Evolutionary conservation across 2,329 filamentous ascomycete genomes (phyloP), one percentile per base, ranked within the genome.

Genomic region (Aspergillus cejpii): DNA sequence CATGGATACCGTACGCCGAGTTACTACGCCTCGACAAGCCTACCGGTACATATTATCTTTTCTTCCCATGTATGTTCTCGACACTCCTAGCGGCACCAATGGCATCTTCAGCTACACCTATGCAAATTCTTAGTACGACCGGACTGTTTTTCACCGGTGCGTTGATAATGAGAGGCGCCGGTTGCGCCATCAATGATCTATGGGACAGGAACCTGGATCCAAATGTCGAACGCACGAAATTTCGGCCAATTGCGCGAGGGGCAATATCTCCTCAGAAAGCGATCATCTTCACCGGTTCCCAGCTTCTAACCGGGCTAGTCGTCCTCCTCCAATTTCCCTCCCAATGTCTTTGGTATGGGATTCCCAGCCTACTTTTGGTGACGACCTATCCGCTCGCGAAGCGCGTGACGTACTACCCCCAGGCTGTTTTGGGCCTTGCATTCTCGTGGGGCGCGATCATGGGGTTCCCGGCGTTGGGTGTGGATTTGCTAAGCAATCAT

Each of bases 141-240:
- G 68, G 58, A 17, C 62, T 67, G 20, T 71, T 68, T 50, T 71
- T 67, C 52, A 64, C 60, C 11, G 65, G 68, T 31, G 71, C 70
- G 12, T 56, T 77, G 50, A 66, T 78, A 41, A 69, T 77, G 63
- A 69, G 75, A 41, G 70, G 74, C 20, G 70, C 70, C 15, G 67
- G 72, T 3, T 80, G 77, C 55, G 69, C 74, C 0, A 78, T 77
- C 63, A 80, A 80, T 55, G 77, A 80, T 53, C 68, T 72, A 26
- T 70, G 75, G 59, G 77, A 80, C 52, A 69, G 72, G 38, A 73
- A 76, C 36, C 63, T 77, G 41, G 77, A 80, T 52, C 71, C 74
- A 3, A 64, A 72, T 48, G 75, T 77, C 7, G 67, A 66, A 50
- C 70, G 76, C 29, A 76, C 73, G 31, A 70, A 70, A 26, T 68